Percentiles rank a stretch among this genome's conserved stretches.
Conservation (phyloP, 208 protist species). For the Acanthamoeba sp. region DNA sequence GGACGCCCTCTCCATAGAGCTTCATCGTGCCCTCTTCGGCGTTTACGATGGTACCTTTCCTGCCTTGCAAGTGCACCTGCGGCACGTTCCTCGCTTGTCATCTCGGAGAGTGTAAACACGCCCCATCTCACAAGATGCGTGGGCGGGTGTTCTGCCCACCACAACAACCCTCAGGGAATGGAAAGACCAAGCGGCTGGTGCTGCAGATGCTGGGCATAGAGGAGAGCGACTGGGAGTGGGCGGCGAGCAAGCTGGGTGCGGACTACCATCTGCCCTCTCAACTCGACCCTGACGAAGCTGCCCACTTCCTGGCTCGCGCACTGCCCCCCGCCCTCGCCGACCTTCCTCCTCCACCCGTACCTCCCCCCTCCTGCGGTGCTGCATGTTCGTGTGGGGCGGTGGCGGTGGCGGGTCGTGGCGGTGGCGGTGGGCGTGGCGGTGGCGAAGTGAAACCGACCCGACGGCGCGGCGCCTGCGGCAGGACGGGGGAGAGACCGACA, state of each 20-base stretch:
- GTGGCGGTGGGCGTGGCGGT: too few species aligned
- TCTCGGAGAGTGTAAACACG: too few species aligned
- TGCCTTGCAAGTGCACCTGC: too few species aligned
- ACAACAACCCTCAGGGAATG: neutral
- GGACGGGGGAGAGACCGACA: neutral
- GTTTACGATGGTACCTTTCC: conserved; percentile 2
- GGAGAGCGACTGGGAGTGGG: conserved; percentile 28
- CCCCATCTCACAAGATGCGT: too few species aligned
- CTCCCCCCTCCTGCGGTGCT: neutral
- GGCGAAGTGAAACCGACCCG: too few species aligned
- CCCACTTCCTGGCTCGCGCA: neutral
- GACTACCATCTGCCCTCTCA: conserved; percentile 48
- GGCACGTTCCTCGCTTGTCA: too few species aligned
- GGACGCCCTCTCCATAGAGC: conserved; percentile 13
- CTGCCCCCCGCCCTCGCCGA: neutral
- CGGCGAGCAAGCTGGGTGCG: neutral
- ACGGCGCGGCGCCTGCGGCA: neutral
- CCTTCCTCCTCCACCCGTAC: neutral
- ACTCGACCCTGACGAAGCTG: neutral
- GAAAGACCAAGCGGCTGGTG: conserved; percentile 54
- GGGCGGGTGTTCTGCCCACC: too few species aligned
- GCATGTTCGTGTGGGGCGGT: too few species aligned
- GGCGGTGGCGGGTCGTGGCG: too few species aligned
- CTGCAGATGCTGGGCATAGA: conserved; percentile 17
- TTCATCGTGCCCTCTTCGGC: neutral